phyloP scores from a whole-genome alignment of 164 flowering plant genomes.

The Kalanchoe fedtschenkoi region DNA sequence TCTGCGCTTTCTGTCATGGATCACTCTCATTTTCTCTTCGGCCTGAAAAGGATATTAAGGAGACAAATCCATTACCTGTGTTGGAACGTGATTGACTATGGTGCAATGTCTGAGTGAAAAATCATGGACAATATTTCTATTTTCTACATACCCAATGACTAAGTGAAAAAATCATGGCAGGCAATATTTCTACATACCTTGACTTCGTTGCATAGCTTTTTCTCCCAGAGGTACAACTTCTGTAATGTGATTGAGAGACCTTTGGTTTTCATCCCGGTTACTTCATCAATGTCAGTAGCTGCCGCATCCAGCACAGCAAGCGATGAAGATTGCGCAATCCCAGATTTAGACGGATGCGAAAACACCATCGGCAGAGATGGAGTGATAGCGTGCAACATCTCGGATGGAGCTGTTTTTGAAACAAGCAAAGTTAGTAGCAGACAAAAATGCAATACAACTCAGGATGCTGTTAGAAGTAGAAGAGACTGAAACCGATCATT shows the following conservation, averaged over 20 bases:
- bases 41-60: slow-evolving; percentile 34
- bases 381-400: slow-evolving; percentile 63
- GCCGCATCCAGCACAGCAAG: slow-evolving; percentile 23
- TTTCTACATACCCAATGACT: neutral
- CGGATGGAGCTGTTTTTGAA: slow-evolving; percentile 47
- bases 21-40: slow-evolving; percentile 87
- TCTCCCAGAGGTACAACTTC: slow-evolving; percentile 88
- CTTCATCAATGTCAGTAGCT: slow-evolving; percentile 37
- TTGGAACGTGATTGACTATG: too few species aligned
- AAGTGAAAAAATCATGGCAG: neutral
- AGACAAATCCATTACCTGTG: neutral
- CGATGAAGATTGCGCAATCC: slow-evolving; percentile 30
- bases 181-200: slow-evolving; percentile 43
- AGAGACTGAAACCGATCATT: neutral
- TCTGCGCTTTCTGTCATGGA: slow-evolving; percentile 54
- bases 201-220: slow-evolving; percentile 85
- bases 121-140: neutral
- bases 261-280: slow-evolving; percentile 25
- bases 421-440: neutral
- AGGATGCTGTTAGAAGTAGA: neutral
- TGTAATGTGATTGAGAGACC: slow-evolving; percentile 74
- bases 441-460: neutral
- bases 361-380: slow-evolving; percentile 47
- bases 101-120: too few species aligned
- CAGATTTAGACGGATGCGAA: slow-evolving; percentile 54